These are phyloP conservation scores for Russula compacta DNA, from an alignment of 768 basidiomycete species.

Conservation along the genomic window DNA sequence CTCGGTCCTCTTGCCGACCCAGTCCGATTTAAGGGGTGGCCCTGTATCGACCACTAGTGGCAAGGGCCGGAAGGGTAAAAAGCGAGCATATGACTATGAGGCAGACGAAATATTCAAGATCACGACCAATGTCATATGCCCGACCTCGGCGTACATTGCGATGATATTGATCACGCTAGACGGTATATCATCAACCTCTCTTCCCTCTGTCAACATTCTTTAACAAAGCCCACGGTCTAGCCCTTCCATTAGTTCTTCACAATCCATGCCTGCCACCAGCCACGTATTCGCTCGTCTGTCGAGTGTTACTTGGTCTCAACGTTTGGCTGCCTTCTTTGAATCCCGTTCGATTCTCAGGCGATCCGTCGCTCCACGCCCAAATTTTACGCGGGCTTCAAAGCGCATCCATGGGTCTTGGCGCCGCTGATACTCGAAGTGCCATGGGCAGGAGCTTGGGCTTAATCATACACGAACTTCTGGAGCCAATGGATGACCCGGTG, in stretches of 20 bases:
- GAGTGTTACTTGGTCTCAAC: slow-evolving; percentile 49
- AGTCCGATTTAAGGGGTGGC: slow-evolving; percentile 28
- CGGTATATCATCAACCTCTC: slow-evolving; percentile 35
- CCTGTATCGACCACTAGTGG: slow-evolving; percentile 20
- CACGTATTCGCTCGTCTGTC: slow-evolving; percentile 48
- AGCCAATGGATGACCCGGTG: slow-evolving; percentile 22
- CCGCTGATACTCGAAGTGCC: slow-evolving; percentile 44
- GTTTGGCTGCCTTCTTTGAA: slow-evolving; percentile 49
- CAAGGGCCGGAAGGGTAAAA: slow-evolving; percentile 51
- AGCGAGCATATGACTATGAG: slow-evolving; percentile 60
- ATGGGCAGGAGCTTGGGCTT: slow-evolving; percentile 57
- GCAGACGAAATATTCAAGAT: slow-evolving; percentile 63
- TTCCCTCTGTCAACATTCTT: background rate
- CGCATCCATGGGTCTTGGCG: slow-evolving; percentile 39
- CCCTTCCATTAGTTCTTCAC: slow-evolving; percentile 38
- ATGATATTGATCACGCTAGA: slow-evolving; percentile 46
- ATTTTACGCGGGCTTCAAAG: slow-evolving; percentile 40
- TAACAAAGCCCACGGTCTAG: slow-evolving; percentile 23
- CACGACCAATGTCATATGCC: slow-evolving; percentile 39
- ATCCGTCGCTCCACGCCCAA: slow-evolving; percentile 37
- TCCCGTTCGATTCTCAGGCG: slow-evolving; percentile 45
- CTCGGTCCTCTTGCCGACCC: slow-evolving; percentile 12
- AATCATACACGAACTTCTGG: slow-evolving; percentile 31
- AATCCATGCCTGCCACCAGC: slow-evolving; percentile 44
- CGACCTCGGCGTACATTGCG: slow-evolving; percentile 41